A percentile compares a stretch with the other conserved stretches of the same genome.
Conservation (phyloP, 495 filamentous ascomycete genomes). For the Daldinia childiae region DNA sequence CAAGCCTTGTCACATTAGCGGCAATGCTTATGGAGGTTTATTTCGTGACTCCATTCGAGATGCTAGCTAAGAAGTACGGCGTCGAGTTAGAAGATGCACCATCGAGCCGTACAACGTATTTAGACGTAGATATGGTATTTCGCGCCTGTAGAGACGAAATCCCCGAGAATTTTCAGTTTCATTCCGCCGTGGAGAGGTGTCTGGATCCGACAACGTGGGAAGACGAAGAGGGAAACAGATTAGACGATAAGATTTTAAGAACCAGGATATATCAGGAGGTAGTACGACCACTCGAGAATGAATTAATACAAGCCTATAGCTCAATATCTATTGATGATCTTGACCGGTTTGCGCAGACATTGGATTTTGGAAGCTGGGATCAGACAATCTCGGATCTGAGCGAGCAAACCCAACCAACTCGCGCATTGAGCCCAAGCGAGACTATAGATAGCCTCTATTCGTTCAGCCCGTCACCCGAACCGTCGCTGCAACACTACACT, state of each 20-base stretch:
- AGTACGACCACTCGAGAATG: neutral
- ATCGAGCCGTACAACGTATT: neutral
- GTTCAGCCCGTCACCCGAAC: neutral
- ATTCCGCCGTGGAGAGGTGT: neutral
- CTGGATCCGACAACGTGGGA: neutral
- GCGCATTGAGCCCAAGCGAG: neutral
- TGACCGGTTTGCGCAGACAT: neutral
- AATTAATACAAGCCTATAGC: neutral
- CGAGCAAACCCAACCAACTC: neutral
- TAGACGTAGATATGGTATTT: neutral
- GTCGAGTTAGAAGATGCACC: neutral
- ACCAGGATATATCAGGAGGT: neutral
- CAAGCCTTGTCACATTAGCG: neutral
- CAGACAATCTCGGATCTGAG: constrained; percentile 4
- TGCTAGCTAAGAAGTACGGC: neutral
- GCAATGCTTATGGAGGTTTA: constrained; percentile 8
- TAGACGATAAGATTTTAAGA: neutral
- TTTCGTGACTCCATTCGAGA: constrained; percentile 7
- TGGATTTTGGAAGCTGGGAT: constrained; percentile 8
- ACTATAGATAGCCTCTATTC: neutral
- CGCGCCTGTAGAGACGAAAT: neutral
- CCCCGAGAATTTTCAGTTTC: neutral
- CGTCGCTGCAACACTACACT: neutral
- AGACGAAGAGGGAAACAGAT: neutral
- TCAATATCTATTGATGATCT: constrained; percentile 2